These are phyloP conservation scores for Apiospora saccharicola DNA, from an alignment of 2,329 filamentous ascomycete genomes.

Conservation along the genomic window DNA sequence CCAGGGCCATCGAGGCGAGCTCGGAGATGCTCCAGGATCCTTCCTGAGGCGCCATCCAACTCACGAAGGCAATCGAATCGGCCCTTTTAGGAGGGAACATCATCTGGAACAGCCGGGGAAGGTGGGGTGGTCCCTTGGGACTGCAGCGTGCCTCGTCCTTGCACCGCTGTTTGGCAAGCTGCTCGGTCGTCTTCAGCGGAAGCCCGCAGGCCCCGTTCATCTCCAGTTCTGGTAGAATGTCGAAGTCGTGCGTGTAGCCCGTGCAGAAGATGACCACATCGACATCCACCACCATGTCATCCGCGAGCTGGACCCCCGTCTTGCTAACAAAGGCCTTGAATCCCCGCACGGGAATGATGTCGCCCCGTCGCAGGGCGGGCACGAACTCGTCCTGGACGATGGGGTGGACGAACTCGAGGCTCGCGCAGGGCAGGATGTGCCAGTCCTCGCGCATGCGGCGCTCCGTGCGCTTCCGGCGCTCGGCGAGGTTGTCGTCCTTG, in stretches of 20 bases:
- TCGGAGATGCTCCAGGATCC: slow-evolving; percentile 34
- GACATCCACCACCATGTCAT: slow-evolving; percentile 29
- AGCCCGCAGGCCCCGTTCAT: slow-evolving; percentile 28
- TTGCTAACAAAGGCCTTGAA: slow-evolving; percentile 33
- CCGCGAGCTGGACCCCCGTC: slow-evolving; percentile 29
- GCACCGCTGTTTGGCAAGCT: neutral
- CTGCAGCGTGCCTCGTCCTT: too few relatives aligned
- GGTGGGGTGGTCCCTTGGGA: slow-evolving; percentile 9
- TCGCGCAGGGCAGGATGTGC: slow-evolving; percentile 31
- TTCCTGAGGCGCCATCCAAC: slow-evolving; percentile 34
- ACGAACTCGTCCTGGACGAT: slow-evolving; percentile 36
- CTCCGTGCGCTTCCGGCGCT: slow-evolving; percentile 26
- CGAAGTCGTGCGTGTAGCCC: slow-evolving; percentile 33
- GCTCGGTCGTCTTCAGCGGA: neutral
- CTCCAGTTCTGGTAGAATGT: slow-evolving; percentile 35
- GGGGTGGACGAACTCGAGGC: slow-evolving; percentile 31
- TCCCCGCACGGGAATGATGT: slow-evolving; percentile 31
- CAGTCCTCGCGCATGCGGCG: slow-evolving; percentile 31
- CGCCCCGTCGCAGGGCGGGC: slow-evolving; percentile 30
- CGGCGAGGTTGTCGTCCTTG: neutral
- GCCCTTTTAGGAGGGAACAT: slow-evolving; percentile 35
- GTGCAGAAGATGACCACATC: slow-evolving; percentile 37
- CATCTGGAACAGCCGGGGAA: slow-evolving; percentile 35
- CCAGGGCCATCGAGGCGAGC: slow-evolving; percentile 49
- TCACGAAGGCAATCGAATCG: slow-evolving; percentile 34